A percentile compares a stretch with the other conserved stretches of the same genome.
Evolutionary conservation across 1,284 basidiomycete species (phyloP).

Genomic region (Amylostereum areolatum): DNA sequence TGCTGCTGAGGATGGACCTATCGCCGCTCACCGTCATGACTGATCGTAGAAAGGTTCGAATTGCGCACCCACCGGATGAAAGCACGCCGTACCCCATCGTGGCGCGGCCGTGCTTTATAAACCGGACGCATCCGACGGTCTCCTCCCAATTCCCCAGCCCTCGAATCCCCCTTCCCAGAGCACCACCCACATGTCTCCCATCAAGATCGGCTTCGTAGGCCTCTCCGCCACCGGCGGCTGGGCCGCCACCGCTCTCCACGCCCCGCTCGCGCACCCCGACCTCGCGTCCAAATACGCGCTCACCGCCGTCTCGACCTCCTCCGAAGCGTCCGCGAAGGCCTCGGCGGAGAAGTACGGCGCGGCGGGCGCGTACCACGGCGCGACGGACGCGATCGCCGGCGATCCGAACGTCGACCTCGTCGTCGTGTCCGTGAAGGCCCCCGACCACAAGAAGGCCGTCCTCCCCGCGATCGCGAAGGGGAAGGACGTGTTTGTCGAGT

Average conservation of each 20-base stretch:
- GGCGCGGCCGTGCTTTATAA: no score
- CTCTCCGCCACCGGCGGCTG: background rate
- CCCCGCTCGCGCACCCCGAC: background rate
- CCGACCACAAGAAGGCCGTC: conserved; percentile 21
- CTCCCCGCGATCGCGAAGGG: conserved; percentile 27
- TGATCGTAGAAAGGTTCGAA: no score
- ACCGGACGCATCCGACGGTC: no score
- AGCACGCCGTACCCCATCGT: no score
- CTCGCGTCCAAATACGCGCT: background rate
- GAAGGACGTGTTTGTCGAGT: conserved; percentile 34
- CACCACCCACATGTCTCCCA: background rate
- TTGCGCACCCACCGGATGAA: no score
- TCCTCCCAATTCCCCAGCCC: background rate
- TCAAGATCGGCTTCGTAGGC: background rate
- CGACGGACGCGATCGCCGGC: conserved; percentile 19
- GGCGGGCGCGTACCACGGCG: conserved; percentile 25
- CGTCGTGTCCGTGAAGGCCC: conserved; percentile 26
- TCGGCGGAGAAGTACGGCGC: background rate
- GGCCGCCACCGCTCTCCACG: background rate
- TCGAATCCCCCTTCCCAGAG: background rate
- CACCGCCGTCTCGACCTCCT: background rate
- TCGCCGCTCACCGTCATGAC: no score
- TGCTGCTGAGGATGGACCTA: no score
- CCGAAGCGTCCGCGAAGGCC: background rate
- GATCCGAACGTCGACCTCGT: conserved; percentile 32